Base-by-base conservation (phyloP, 2,329 filamentous ascomycete genomes). In the Hypoxylon sp. region DNA sequence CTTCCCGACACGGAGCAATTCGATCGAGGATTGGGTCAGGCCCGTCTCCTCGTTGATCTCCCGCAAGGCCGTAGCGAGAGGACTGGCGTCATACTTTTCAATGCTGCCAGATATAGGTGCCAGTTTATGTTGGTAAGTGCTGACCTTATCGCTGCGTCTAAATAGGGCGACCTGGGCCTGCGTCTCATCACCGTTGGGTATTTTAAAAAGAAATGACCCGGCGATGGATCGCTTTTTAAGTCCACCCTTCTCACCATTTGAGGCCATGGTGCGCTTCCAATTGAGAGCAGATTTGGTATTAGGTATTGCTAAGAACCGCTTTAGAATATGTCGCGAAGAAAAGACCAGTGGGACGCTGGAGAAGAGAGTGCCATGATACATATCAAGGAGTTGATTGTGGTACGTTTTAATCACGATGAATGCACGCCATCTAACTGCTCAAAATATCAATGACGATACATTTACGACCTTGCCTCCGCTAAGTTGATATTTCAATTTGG, bases 31-130 rank as follows among this genome's bases (percentile, higher is more conserved):
- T 0, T 79, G 69, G 0, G 82, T 84, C 11, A 91, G 81, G 1
- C 80, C 81, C 0, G 89, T 91, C 75, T 91, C 89, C 74, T 91
- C 89, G 4, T 76, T 72, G 21, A 92, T 80, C 76, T 91, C 89
- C 13, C 90, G 84, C 82, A 86, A 86, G 25, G 90, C 89, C 0
- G 89, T 85, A 2, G 82, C 79, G 5, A 89, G 75, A 0, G 89
- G 85, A 21, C 77, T 82, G 2, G 79, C 63, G 70, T 91, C 89
- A 0, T 77, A 74, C 5, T 79, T 57, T 2, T 90, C 86, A 55
- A 92, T 85, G 60, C 82, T 85, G 38, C 90, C 90, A 0, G 89
- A 89, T 17, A 91, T 85, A 0, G 89, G 87, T 0, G 87, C 89
- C 53, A 89, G 83, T 73, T 85, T 88, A 73, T 84, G 84, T 87